Evolutionary conservation across 108 stramenopile genomes (phyloP).

Genomic region (Nitzschia putrida): DNA sequence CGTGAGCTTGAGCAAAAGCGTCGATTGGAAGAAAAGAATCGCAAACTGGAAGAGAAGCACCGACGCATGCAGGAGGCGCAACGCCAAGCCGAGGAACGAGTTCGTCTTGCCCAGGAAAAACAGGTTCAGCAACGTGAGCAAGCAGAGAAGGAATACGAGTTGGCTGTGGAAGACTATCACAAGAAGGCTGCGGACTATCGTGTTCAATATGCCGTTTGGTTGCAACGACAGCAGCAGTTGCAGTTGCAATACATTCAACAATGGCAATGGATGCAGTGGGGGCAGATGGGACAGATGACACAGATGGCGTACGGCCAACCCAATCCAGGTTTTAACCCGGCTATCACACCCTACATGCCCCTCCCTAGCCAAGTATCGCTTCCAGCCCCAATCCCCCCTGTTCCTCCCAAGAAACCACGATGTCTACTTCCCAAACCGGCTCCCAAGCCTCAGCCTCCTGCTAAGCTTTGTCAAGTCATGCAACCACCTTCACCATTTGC

Average conservation of each 20-base stretch:
- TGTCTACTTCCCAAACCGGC: slow-evolving; percentile 5
- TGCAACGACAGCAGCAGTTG: slow-evolving; percentile 33
- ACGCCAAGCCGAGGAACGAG: slow-evolving; percentile 21
- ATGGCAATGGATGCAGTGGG: slow-evolving; percentile 9
- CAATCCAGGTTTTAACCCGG: neutral
- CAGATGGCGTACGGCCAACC: slow-evolving; percentile 1
- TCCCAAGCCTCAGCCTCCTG: slow-evolving; percentile 3
- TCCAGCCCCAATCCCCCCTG: slow-evolving; percentile 25
- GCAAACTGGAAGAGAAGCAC: slow-evolving; percentile 30
- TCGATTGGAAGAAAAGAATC: slow-evolving; percentile 27
- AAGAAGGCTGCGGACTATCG: slow-evolving; percentile 18
- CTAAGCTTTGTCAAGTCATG: slow-evolving; percentile 16
- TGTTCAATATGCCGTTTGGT: slow-evolving; percentile 18
- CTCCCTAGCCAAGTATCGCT: neutral
- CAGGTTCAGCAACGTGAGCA: neutral
- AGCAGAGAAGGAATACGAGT: slow-evolving; percentile 13
- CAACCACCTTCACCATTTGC: slow-evolving; percentile 48
- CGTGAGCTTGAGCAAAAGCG: slow-evolving; percentile 36
- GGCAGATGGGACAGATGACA: neutral
- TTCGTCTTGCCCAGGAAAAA: neutral
- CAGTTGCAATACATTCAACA: slow-evolving; percentile 21
- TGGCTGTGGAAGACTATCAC: slow-evolving; percentile 19
- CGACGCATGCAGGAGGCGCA: slow-evolving; percentile 7
- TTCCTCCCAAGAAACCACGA: slow-evolving; percentile 11
- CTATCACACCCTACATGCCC: slow-evolving; percentile 3